These are phyloP conservation scores for Wakefieldia striispora DNA, from an alignment of 768 basidiomycete genomes.

Conservation along the genomic window DNA sequence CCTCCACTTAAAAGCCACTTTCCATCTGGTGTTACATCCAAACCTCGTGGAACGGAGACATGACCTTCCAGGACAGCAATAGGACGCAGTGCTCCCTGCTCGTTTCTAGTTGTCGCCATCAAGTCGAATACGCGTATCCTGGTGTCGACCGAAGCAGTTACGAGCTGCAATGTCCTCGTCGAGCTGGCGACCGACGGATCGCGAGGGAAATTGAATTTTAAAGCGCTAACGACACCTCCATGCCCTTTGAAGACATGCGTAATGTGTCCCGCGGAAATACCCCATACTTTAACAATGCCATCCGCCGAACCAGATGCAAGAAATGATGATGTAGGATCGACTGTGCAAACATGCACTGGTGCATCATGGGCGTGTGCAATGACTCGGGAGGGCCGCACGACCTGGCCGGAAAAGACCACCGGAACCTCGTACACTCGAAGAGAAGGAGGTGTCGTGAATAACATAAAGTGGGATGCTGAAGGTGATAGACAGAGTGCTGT, in stretches of 20 bases:
- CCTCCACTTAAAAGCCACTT: slow-evolving; percentile 90
- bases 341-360: slow-evolving; percentile 85
- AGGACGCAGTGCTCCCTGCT: slow-evolving; percentile 58
- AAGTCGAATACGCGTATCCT: slow-evolving; percentile 92
- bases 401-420: slow-evolving; percentile 39
- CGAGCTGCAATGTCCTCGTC: slow-evolving; percentile 65
- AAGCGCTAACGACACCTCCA: slow-evolving; percentile 93
- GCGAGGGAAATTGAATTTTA: slow-evolving; percentile 78
- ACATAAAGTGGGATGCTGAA: slow-evolving; percentile 67
- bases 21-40: slow-evolving; percentile 83
- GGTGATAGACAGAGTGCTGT: slow-evolving; percentile 82
- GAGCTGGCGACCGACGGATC: slow-evolving; percentile 49
- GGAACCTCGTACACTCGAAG: slow-evolving; percentile 86
- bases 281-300: slow-evolving; percentile 96
- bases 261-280: slow-evolving; percentile 79
- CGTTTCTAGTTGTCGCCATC: slow-evolving; percentile 56
- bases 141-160: slow-evolving; percentile 91
- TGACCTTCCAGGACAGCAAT: slow-evolving; percentile 91
- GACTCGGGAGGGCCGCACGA: slow-evolving; percentile 68
- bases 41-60: slow-evolving; percentile 88
- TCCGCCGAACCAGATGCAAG: slow-evolving; percentile 96
- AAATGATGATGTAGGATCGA: slow-evolving; percentile 84
- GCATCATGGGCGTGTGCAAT: slow-evolving; percentile 88
- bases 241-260: slow-evolving; percentile 97
- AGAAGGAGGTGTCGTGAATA: slow-evolving; percentile 79